Evolutionary conservation across 257 asterid species (phyloP).

Genomic region (Nicotiana otophora): DNA sequence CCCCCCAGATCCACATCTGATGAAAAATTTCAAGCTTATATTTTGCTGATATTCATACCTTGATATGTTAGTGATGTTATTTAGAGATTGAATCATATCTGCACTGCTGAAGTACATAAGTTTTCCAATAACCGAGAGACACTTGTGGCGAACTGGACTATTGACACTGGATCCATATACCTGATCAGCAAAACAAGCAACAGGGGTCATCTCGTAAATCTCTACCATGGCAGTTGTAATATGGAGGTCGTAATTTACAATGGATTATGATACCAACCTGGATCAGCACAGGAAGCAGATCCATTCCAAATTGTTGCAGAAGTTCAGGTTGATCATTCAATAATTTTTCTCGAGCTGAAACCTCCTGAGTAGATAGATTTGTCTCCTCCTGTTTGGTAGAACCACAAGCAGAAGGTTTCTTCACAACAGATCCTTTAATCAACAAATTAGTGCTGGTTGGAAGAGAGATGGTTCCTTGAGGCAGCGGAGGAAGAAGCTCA

Average conservation of each 20-base stretch:
- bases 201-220: not conserved
- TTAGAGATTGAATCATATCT: conserved; percentile 73
- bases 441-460: conserved; percentile 60
- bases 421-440: conserved; percentile 52
- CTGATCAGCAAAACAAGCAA: conserved; percentile 37
- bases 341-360: conserved; percentile 70
- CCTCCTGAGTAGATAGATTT: conserved; percentile 48
- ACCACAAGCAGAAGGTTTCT: conserved; percentile 59
- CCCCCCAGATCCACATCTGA: not conserved
- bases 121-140: conserved; percentile 91
- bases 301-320: conserved; percentile 86
- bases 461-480: conserved; percentile 87
- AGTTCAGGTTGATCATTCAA: conserved; percentile 92
- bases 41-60: conserved; percentile 43
- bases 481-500: conserved; percentile 95
- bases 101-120: conserved; percentile 92
- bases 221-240: not conserved
- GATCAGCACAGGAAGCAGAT: conserved; percentile 84
- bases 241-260: not conserved
- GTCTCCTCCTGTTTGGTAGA: conserved; percentile 64
- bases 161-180: conserved; percentile 96
- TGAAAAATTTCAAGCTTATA: not conserved
- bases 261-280: conserved; percentile 52
- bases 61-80: conserved; percentile 67
- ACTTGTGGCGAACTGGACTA: conserved; percentile 95